Base-by-base conservation (phyloP, 352 stramenopile genomes). In the Phytopythium sindhum region DNA sequence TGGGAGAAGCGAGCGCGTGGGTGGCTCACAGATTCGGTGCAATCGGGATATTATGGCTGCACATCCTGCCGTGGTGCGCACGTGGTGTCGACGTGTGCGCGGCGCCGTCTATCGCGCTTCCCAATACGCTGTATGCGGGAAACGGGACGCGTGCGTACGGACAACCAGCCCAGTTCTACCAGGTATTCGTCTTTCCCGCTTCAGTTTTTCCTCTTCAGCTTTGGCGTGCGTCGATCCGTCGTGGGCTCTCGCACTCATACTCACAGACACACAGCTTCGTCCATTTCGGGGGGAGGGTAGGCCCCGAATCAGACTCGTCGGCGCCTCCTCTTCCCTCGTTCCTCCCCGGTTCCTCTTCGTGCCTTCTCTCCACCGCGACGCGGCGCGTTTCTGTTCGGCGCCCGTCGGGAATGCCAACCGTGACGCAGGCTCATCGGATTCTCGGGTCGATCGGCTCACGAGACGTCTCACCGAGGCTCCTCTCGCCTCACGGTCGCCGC, bases 401-500 rank as follows among this genome's bases (percentile, higher is more conserved):
- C 9, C 7, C 33, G 33, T 48, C 31, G 33, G 8, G 53, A 60
- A 45, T 48, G 33, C 33, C 53, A 33, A 48, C 8, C 33, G 35
- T 60, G 53, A 60, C 53, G 53, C 31, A 6, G 53, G 19, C 53
- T 60, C 53, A 48, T 60, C 53, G 35, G 53, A 4, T 48, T 45
- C 50, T 42, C 26, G 48, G 14, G 2, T 35, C 48, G 51, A 14
- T 44, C 50, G 26, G 50, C 10, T n/a, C 9, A 7, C 24, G 15
- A 1, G 50, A 23, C n/a, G n/a, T 42, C 6, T 41, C 35, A 17
- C n/a, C 24, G 29, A 15, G 1, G 48, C 29, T 44, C 37, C 37
- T 44, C 37, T 44, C 37, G 37, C 37, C 37, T 44, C 37, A 44
- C 7, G 37, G 37, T 44, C 37, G 37, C 37, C 35, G 35, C 35